These are phyloP conservation scores for Termitomyces sp. DNA, from an alignment of 768 basidiomycete species.

Conservation along the genomic window DNA sequence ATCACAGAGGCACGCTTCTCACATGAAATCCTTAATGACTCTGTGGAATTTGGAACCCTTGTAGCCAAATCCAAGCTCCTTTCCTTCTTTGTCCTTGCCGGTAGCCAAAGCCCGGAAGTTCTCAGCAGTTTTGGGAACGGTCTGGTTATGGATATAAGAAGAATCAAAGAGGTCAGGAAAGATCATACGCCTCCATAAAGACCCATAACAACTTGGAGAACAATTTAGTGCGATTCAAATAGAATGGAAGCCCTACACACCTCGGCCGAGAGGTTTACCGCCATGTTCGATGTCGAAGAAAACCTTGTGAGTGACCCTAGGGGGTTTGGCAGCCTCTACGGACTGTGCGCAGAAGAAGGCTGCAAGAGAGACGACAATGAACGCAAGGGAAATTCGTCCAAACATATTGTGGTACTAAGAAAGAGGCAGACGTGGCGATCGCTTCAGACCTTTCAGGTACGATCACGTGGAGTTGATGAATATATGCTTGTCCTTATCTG, in stretches of 20 bases:
- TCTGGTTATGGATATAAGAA: slow-evolving; percentile 36
- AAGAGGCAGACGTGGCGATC: slow-evolving; percentile 12
- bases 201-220: slow-evolving; percentile 66
- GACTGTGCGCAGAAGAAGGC: slow-evolving; percentile 68
- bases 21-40: slow-evolving; percentile 93
- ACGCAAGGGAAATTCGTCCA: slow-evolving; percentile 52
- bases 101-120: slow-evolving; percentile 95
- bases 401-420: slow-evolving; percentile 41
- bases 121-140: slow-evolving; percentile 93
- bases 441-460: neutral
- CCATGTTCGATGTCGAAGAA: slow-evolving; percentile 96
- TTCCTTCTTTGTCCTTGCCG: slow-evolving; percentile 74
- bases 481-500: too few relatives aligned
- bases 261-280: slow-evolving; percentile 75
- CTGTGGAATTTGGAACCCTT: slow-evolving; percentile 97
- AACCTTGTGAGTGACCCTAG: slow-evolving; percentile 87
- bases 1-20: slow-evolving; percentile 13
- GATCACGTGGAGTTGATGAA: slow-evolving; percentile 4
- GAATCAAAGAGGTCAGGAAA: neutral
- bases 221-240: slow-evolving; percentile 7
- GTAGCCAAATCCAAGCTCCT: slow-evolving; percentile 81
- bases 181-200: slow-evolving; percentile 78
- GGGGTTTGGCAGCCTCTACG: slow-evolving; percentile 79
- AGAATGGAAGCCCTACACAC: slow-evolving; percentile 32
- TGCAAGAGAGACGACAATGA: slow-evolving; percentile 56